A percentile compares a stretch with the other conserved stretches of the same genome.
Evolutionary conservation across 2,329 filamentous ascomycete species (phyloP).

Genomic region (Beauveria asiatica): DNA sequence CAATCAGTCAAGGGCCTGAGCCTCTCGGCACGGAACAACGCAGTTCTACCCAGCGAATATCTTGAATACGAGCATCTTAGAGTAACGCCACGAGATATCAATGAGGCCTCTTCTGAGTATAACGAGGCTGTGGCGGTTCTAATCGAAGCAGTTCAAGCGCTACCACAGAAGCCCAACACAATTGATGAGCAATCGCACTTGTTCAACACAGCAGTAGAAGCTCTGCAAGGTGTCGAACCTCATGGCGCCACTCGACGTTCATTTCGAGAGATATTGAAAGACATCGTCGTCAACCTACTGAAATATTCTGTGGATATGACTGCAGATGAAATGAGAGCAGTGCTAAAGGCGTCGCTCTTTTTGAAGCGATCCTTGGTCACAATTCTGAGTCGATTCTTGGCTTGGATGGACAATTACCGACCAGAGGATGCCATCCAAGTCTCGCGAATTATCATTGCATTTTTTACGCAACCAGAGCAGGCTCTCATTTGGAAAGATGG

Average conservation of each 20-base stretch:
- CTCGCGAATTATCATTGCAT: not conserved
- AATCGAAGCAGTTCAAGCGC: not conserved
- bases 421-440: not conserved
- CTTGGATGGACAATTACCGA: not conserved
- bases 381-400: not conserved
- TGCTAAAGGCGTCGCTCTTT: not conserved
- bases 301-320: not conserved
- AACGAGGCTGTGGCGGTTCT: not conserved
- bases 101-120: not conserved
- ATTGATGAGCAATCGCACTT: not conserved
- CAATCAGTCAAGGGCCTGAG: not conserved
- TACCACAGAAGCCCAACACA: not conserved
- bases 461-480: constrained; percentile 1
- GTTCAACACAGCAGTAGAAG: not conserved
- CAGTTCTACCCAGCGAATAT: not conserved
- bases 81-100: not conserved
- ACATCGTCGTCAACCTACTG: not conserved
- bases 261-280: not conserved
- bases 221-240: not conserved
- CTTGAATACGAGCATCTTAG: constrained; percentile 1
- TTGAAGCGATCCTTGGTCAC: not conserved
- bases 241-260: not conserved
- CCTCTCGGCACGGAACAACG: not conserved
- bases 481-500: not conserved
- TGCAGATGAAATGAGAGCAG: not conserved